Evolutionary conservation across 768 basidiomycete species (phyloP).

Genomic region (Neoboletus subvelutipes): DNA sequence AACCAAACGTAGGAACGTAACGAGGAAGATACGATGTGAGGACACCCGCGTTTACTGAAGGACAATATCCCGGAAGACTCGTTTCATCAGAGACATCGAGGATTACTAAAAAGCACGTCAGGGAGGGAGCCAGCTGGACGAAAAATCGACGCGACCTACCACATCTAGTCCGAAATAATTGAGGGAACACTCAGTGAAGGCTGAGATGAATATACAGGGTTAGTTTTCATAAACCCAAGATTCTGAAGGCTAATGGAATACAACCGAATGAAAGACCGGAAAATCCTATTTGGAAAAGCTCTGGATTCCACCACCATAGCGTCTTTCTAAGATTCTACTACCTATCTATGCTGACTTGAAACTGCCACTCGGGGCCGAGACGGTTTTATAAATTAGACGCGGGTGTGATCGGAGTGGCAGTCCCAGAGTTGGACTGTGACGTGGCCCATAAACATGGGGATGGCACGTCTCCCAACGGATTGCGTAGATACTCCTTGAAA

Average conservation of each 20-base stretch:
- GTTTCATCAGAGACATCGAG: background rate
- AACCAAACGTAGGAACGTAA: background rate
- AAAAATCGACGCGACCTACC: background rate
- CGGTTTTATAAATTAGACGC: conserved; percentile 2
- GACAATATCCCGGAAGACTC: background rate
- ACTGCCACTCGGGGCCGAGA: background rate
- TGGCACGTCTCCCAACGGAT: conserved; percentile 47
- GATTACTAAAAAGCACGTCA: background rate
- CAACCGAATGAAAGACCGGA: background rate
- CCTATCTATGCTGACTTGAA: conserved; percentile 6
- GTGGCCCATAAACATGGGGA: conserved; percentile 39
- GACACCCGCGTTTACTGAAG: background rate
- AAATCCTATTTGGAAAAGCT: background rate
- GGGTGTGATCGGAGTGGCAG: conserved; percentile 41
- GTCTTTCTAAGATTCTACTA: background rate
- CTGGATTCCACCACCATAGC: background rate
- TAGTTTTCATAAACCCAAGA: background rate
- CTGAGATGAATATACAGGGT: background rate
- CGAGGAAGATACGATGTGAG: background rate
- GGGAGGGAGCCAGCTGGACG: background rate
- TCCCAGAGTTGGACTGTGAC: conserved; percentile 46
- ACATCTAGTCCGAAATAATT: background rate
- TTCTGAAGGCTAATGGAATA: background rate
- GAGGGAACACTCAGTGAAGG: background rate
- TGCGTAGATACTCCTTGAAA: conserved; percentile 60